Evolutionary conservation across 2,329 filamentous ascomycete genomes (phyloP).

Genomic region (Xylaria sp.): DNA sequence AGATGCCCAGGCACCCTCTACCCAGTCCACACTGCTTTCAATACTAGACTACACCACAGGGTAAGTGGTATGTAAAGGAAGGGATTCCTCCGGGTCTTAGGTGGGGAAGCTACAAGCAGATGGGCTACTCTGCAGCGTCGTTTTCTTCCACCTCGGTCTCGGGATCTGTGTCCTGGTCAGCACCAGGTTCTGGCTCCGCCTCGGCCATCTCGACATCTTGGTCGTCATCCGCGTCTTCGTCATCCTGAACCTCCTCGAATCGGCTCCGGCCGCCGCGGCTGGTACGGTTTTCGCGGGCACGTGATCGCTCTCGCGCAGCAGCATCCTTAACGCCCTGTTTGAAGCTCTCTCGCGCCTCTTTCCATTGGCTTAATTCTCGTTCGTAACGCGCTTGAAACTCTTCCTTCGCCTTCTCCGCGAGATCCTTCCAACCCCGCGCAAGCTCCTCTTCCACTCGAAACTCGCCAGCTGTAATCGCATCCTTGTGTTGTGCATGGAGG

Average conservation of each 20-base stretch:
- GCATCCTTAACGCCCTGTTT: conserved; percentile 48
- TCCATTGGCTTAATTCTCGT: conserved; percentile 54
- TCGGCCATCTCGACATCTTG: conserved; percentile 42
- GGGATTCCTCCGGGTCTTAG: neutral
- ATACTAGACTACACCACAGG: neutral
- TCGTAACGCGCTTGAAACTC: conserved; percentile 60
- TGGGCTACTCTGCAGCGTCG: conserved; percentile 44
- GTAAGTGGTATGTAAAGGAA: neutral
- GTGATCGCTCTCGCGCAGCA: conserved; percentile 47
- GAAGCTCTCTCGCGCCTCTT: conserved; percentile 57
- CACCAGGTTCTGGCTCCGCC: conserved; percentile 31
- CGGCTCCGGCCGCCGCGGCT: conserved; percentile 43
- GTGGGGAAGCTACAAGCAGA: neutral
- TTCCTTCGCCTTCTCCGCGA: conserved; percentile 61
- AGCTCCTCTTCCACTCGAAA: conserved; percentile 66
- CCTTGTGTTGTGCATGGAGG: conserved; percentile 59
- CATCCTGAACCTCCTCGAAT: conserved; percentile 46
- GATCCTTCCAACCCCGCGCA: conserved; percentile 64
- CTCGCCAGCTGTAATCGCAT: conserved; percentile 50
- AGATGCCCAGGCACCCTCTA: neutral
- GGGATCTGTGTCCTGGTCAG: conserved; percentile 44
- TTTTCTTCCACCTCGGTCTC: conserved; percentile 52
- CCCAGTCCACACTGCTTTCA: neutral
- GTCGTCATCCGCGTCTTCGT: conserved; percentile 46
- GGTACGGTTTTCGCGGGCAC: conserved; percentile 37